phyloP scores from a whole-genome alignment of 441 rosid species.

The Populus hybrid region DNA sequence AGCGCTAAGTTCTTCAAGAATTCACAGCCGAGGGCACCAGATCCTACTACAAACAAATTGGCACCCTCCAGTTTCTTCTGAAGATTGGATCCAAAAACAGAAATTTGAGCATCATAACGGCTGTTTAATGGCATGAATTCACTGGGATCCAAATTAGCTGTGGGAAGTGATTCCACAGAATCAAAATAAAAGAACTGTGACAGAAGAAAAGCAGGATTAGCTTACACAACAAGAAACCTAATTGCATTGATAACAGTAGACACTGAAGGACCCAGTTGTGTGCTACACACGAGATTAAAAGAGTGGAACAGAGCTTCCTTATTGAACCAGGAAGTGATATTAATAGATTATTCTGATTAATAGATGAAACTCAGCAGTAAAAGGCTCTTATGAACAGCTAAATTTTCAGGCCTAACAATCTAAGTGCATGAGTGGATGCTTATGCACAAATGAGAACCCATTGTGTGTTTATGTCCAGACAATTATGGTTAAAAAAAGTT shows the following conservation, averaged over 20 bases:
- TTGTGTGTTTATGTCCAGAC: not conserved
- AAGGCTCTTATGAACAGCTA: not conserved
- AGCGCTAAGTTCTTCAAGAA: constrained; percentile 84
- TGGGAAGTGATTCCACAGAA: constrained; percentile 81
- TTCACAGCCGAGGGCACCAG: constrained; percentile 95
- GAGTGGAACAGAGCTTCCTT: not conserved
- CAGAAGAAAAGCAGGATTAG: constrained; percentile 17
- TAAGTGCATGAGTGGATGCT: not conserved
- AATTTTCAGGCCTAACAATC: not conserved
- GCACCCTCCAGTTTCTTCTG: constrained; percentile 91
- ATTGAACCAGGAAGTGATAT: not conserved
- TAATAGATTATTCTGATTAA: not conserved
- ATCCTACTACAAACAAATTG: constrained; percentile 69
- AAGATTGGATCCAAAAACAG: constrained; percentile 79
- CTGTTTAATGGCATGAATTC: constrained; percentile 65
- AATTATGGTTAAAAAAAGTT: not conserved
- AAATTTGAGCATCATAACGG: constrained; percentile 88
- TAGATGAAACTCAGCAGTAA: not conserved
- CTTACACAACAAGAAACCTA: constrained; percentile 9
- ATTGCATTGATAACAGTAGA: not conserved
- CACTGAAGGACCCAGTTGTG: not conserved
- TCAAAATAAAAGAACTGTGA: constrained; percentile 89
- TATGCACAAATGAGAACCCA: not conserved
- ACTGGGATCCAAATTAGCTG: constrained; percentile 56
- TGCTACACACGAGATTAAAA: not conserved